These are phyloP conservation scores for Solanum chiquidenum DNA, from an alignment of 257 asterid genomes.

Conservation along the genomic window DNA sequence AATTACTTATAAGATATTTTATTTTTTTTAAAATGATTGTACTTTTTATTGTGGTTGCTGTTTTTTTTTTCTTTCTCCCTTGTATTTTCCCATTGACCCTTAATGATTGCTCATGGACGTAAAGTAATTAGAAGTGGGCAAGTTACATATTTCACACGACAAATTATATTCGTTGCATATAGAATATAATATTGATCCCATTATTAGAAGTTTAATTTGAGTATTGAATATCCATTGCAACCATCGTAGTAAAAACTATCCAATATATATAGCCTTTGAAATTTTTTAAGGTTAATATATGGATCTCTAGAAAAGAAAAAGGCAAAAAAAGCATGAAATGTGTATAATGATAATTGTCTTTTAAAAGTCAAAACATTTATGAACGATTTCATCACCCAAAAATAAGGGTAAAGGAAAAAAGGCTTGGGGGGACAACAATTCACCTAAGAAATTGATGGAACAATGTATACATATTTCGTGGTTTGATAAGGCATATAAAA, in stretches of 20 bases:
- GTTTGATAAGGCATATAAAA: not conserved
- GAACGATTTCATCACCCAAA: not conserved
- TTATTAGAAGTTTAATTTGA: not conserved
- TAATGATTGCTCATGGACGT: not conserved
- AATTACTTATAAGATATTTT: not conserved
- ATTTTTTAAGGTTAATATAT: not conserved
- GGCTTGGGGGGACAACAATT: not conserved
- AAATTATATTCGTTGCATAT: too few species aligned
- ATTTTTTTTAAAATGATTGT: not conserved
- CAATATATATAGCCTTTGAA: not conserved
- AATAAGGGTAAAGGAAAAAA: not conserved
- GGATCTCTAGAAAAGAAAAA: not conserved
- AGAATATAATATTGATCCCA: not conserved
- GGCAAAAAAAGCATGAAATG: not conserved
- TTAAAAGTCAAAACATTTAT: not conserved
- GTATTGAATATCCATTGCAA: not conserved
- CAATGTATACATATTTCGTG: not conserved
- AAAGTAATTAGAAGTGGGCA: not conserved
- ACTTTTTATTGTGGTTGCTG: not conserved
- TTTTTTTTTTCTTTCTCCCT: not conserved
- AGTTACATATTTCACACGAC: not conserved
- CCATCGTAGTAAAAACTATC: not conserved
- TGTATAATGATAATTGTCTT: not conserved
- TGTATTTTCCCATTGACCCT: not conserved
- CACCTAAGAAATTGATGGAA: not conserved